Base-by-base conservation (phyloP, 352 stramenopile species). In the Phytophthora nicotianae region DNA sequence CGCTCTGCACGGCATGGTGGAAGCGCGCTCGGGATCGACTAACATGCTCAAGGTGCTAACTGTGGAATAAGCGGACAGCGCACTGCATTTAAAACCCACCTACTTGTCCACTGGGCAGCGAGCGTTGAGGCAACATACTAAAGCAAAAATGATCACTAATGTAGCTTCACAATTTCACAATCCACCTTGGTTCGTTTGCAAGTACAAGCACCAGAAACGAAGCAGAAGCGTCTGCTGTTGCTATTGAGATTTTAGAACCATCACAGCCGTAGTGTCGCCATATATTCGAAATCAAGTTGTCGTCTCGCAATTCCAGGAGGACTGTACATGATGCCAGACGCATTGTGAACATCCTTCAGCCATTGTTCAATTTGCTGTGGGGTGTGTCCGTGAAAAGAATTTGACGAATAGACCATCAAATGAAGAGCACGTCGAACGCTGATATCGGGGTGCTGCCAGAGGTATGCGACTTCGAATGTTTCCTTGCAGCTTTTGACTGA, bases 31-130 rank as follows among this genome's bases (percentile, higher is more conserved):
- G 40, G 90, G 90, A 55, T 93, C 87, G 47, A 97, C 89, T 60
- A 97, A 97, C 79, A 97, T 95, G 85, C 81, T 97, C 58, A 95
- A 94, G 77, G 89, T 97, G 59, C 79, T 94, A 38, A 88, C 89
- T 71, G 83, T 92, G 54, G 83, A 91, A 55, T 94, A 88, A 64
- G 21, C 50, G 58, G 24, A 13, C 38, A 50, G 13, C 16, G 7
- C 35, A 41, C 38, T 19, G 17, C 19, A 43, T 24, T 11, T 4
- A n/a, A n/a, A 11, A 20, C 27, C 35, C 27, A 50, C 16, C 52
- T 58, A 63, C 45, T 38, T 58, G 61, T 54, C 38, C 17, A 64
- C 5, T 6, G 46, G 46, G 27, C 6, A 69, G 49, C 24, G 20
- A 51, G 55, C n/a, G 54, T 56, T 65, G 40, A 65, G 54, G 23